Base-by-base conservation (phyloP, 768 basidiomycete species). In the Hirschioporus abietinus region DNA sequence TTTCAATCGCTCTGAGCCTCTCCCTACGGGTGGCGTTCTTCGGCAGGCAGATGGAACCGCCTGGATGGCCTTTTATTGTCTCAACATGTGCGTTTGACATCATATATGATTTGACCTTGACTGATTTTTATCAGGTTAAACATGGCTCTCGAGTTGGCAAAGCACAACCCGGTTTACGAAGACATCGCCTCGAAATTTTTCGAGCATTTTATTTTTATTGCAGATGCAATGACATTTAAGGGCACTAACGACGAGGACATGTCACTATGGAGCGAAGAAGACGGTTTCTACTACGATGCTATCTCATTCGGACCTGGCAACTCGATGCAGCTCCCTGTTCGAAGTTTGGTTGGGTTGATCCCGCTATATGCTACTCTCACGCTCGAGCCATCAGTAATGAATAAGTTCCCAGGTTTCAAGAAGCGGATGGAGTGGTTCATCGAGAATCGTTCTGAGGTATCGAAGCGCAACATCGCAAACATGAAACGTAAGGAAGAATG, bases 381-480 rank as follows among this genome's bases (percentile, higher is more conserved):
- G 1, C 83, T 99, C 42, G 97, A 99, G 74, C 96, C 97, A 1
- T 79, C 88, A 7, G 86, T 89, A 27, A 84, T 99, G 71, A 93
- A 94, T 73, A 87, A 91, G 30, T 92, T 99, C 81, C 95, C 96
- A 8, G 95, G 97, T 1, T 99, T 99, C 85, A 98, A 94, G 82
- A 99, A 98, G 79, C 87, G 97, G 52, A 87, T 99, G 86, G 94
- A 99, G 68, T 99, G 97, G 97, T 99, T 99, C 80, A 86, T 98
- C 64, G 88, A 97, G 72, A 92, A 99, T 77, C 80, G 96, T n/a
- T 88, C 90, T 0, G 92, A 89, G 66, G 86, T 98, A 58, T 90
- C 95, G 15, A 84, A 84, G 63, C 83, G 97, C 70, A 99, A 97
- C 76, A 94, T 99, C 83, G 96, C 97, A 6, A 97, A 96, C 76